Percentiles rank a stretch among this genome's conserved stretches.
Conservation (phyloP, 192 early-diverging fungal genomes). For the Backusella circina region DNA sequence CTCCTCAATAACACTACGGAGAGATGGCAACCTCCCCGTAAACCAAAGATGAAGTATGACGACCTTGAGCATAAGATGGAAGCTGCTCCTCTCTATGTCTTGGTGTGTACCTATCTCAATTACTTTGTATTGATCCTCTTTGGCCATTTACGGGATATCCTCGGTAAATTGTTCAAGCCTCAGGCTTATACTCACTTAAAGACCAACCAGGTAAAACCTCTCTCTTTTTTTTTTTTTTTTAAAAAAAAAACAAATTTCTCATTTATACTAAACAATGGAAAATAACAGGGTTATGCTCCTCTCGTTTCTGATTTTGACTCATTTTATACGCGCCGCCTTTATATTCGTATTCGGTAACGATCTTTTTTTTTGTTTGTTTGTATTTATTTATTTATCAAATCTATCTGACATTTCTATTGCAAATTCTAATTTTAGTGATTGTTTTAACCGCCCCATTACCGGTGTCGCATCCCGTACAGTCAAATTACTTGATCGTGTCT, state of each 20-base stretch:
- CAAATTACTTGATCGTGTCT: slow-evolving; percentile 81
- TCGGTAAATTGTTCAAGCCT: slow-evolving; percentile 75
- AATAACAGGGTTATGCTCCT: slow-evolving; percentile 79
- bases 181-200: slow-evolving; percentile 71
- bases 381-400: neutral
- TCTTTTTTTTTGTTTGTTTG: neutral
- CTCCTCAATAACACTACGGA: slow-evolving; percentile 6
- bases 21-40: slow-evolving; percentile 13
- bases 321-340: slow-evolving; percentile 90
- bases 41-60: slow-evolving; percentile 24
- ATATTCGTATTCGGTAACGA: slow-evolving; percentile 38
- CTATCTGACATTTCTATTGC: neutral
- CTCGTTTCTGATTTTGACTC: slow-evolving; percentile 95
- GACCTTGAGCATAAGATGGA: slow-evolving; percentile 47
- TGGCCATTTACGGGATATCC: slow-evolving; percentile 91
- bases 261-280: slow-evolving; percentile 8
- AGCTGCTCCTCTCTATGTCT: slow-evolving; percentile 73
- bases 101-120: slow-evolving; percentile 92
- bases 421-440: slow-evolving; percentile 49
- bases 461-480: slow-evolving; percentile 88
- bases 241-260: neutral
- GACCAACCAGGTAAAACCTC: slow-evolving; percentile 52
- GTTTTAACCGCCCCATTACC: slow-evolving; percentile 93
- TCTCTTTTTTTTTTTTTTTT: no score
- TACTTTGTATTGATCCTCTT: slow-evolving; percentile 92